Percentiles rank a stretch among this genome's conserved stretches.
Conservation (phyloP, 1,284 basidiomycete genomes). For the Anthracocystis panici-leucophaei region DNA sequence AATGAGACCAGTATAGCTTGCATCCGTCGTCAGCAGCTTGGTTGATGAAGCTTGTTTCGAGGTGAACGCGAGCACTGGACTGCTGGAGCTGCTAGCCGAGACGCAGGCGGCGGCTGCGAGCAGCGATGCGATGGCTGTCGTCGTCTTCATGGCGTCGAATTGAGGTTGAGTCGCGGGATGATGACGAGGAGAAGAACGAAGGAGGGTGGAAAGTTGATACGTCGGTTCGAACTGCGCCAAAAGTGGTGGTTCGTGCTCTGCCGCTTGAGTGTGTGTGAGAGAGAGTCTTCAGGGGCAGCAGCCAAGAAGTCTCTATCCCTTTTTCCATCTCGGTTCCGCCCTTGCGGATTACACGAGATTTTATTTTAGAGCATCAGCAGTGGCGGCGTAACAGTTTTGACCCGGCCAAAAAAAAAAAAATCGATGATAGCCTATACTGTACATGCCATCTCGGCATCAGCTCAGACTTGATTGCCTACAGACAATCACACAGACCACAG, state of each 20-base stretch:
- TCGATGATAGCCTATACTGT: not conserved
- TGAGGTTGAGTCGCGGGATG: not conserved
- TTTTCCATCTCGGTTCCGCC: conserved; percentile 26
- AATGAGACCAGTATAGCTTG: conserved; percentile 20
- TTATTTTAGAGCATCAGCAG: not conserved
- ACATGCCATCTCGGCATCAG: not conserved
- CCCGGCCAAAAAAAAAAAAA: not conserved
- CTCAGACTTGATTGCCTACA: not conserved
- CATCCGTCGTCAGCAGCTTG: conserved; percentile 22
- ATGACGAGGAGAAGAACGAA: not conserved
- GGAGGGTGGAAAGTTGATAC: not conserved
- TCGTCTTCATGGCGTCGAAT: conserved; percentile 25
- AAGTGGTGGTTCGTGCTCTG: conserved; percentile 29
- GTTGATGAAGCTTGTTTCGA: conserved; percentile 25
- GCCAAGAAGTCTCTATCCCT: conserved; percentile 15
- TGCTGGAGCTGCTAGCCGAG: conserved; percentile 23
- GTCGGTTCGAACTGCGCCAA: not conserved
- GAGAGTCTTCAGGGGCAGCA: conserved; percentile 4
- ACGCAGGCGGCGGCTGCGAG: conserved; percentile 28
- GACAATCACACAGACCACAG: not conserved
- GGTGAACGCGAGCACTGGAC: conserved; percentile 46
- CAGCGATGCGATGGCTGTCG: conserved; percentile 27
- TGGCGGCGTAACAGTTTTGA: conserved; percentile 1
- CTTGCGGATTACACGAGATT: not conserved
- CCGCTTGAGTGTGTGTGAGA: not conserved